Percentiles rank a stretch among this genome's conserved stretches.
Conservation (phyloP, 2,329 filamentous ascomycete genomes). For the Cercospora sp. region DNA sequence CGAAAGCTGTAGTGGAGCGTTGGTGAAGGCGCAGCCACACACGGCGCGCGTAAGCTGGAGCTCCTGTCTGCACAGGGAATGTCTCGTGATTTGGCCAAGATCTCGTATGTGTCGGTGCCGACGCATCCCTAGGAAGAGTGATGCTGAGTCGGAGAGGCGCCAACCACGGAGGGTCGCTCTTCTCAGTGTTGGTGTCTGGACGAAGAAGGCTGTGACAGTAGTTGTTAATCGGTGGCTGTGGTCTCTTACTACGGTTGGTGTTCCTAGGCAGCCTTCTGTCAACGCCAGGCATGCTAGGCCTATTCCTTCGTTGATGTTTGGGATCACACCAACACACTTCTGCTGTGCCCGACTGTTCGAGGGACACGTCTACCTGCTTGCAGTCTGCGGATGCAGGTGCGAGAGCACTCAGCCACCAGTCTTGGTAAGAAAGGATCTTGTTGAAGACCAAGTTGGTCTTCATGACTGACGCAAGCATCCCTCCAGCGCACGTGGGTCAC, state of each 20-base stretch:
- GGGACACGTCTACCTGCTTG: not conserved
- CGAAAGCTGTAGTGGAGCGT: slow-evolving; percentile 8
- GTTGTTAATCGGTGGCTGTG: not conserved
- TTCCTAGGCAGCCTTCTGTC: not conserved
- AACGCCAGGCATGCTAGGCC: not conserved
- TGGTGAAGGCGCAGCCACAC: slow-evolving; percentile 14
- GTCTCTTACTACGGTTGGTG: not conserved
- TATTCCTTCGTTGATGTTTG: not conserved
- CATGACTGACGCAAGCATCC: not conserved
- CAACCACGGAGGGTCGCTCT: not conserved
- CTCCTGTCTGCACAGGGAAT: slow-evolving; percentile 7
- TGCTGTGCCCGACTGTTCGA: not conserved
- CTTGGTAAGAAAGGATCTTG: not conserved
- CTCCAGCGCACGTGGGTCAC: not conserved
- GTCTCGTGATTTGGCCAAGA: slow-evolving; percentile 8
- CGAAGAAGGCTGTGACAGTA: not conserved
- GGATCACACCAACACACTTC: not conserved
- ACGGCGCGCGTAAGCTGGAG: not conserved
- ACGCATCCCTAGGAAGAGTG: not conserved
- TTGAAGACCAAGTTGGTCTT: not conserved
- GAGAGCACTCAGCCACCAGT: not conserved
- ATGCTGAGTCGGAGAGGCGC: not conserved
- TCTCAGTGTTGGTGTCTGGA: not conserved
- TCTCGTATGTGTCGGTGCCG: slow-evolving; percentile 9
- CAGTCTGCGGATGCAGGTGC: not conserved